Base-by-base conservation (phyloP, 1,284 basidiomycete genomes). In the Cystobasidium sp. region DNA sequence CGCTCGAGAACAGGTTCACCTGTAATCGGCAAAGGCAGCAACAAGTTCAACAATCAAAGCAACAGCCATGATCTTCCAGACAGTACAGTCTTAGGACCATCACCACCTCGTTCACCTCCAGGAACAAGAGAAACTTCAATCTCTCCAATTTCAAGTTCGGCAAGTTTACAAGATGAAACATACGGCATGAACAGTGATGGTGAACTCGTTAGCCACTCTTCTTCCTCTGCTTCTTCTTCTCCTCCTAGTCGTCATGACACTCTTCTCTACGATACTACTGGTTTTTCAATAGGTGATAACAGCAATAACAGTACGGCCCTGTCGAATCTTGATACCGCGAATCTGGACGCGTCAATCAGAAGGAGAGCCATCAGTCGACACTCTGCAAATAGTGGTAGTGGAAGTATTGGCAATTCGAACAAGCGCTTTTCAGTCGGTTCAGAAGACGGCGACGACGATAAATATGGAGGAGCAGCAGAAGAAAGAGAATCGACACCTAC, bases 71-170 rank as follows among this genome's bases (percentile, higher is more conserved):
- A n/a, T n/a, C n/a, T n/a, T n/a, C n/a, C n/a, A 31, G 31, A 31
- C 5, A 31, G 31, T 31, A 31, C 31, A 31, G 31, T 31, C 31
- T 20, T 52, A 64, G 58, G 7, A 37, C 41, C 56, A 16, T 49
- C 58, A 53, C 58, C 69, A 18, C 56, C 69, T 22, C 24, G n/a
- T 22, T 68, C 31, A 31, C 31, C 66, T 18, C 66, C 66, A 44
- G 69, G 55, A 46, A 43, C 31, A 31, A 49, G 69, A 31, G 63
- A 46, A 10, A 52, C 70, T n/a, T 73, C 70, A 8, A 49, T 73
- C 18, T 73, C 70, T 16, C 70, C 70, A 20, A 63, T 73, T 18
- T 73, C 70, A 20, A 73, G 70, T 39, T 62, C 56, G 14, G 24
- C 70, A 18, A 56, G 51, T 59, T 43, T 61, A 53, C 62, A 62